These are phyloP conservation scores for Dictyostelium intermedium DNA, from an alignment of 78 protist genomes.

Conservation along the genomic window DNA sequence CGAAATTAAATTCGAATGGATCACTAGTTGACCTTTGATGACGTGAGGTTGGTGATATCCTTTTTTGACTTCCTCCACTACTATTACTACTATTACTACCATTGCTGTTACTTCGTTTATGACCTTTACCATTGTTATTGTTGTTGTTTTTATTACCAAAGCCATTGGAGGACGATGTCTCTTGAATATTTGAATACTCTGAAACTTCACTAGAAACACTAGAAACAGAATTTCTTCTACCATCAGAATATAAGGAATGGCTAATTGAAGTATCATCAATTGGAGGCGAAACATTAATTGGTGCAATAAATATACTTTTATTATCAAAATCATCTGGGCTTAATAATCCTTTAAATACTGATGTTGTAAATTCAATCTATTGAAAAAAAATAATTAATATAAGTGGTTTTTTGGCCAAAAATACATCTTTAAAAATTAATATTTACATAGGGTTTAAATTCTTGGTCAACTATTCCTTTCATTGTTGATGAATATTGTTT, in stretches of 20 bases:
- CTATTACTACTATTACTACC: neutral
- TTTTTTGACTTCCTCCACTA: neutral
- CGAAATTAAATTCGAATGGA: constrained; percentile 65
- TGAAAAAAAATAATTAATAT: neutral
- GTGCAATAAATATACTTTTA: neutral
- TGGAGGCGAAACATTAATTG: neutral
- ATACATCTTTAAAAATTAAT: neutral
- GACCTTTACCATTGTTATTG: neutral
- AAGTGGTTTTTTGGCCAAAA: neutral
- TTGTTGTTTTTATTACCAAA: neutral
- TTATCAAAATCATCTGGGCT: neutral
- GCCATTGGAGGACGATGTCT: neutral
- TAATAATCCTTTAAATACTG: constrained; percentile 10
- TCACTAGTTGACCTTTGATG: neutral
- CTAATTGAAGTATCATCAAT: constrained; percentile 2
- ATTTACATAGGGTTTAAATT: constrained; percentile 65
- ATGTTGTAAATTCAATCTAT: constrained; percentile 61
- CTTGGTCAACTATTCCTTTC: constrained; percentile 41
- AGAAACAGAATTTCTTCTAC: constrained; percentile 32
- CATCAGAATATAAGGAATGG: constrained; percentile 8
- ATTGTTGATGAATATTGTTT: constrained; percentile 73
- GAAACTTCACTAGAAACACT: constrained; percentile 42
- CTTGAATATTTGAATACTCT: constrained; percentile 2
- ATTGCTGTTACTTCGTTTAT: neutral
- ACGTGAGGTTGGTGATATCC: neutral